phyloP scores from a whole-genome alignment of 1,284 basidiomycete species.

The Vanrija pseudolonga region DNA sequence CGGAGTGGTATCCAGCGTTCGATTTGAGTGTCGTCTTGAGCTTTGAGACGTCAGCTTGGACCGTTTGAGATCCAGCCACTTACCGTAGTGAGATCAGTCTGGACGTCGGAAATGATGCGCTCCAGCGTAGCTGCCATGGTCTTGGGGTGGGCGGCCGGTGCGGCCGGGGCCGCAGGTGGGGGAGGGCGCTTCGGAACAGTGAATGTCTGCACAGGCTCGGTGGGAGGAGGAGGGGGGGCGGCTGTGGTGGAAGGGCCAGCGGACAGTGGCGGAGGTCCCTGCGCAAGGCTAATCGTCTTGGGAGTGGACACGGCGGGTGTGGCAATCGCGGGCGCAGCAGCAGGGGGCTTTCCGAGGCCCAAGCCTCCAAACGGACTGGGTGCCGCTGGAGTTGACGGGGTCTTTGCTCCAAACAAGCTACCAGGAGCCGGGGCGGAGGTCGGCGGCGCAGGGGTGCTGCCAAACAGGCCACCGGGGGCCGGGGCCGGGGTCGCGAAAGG shows the following conservation, averaged over 20 bases:
- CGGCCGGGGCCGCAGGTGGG: slow-evolving; percentile 36
- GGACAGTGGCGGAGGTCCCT: not conserved
- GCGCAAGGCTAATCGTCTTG: slow-evolving; percentile 6
- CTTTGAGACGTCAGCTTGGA: slow-evolving; percentile 17
- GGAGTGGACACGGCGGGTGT: slow-evolving; percentile 9
- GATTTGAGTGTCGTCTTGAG: slow-evolving; percentile 38
- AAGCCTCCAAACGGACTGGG: not conserved
- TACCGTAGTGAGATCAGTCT: slow-evolving; percentile 35
- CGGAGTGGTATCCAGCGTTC: slow-evolving; percentile 31
- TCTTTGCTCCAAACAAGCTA: not conserved
- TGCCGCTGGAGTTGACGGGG: not conserved
- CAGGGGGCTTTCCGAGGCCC: not conserved
- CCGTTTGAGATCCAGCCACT: slow-evolving; percentile 3
- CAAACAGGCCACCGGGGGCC: not conserved
- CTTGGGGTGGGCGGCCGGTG: slow-evolving; percentile 20
- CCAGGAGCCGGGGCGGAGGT: not conserved
- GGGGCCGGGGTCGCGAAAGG: not conserved
- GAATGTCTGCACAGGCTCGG: slow-evolving; percentile 1
- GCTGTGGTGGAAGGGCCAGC: slow-evolving; percentile 9
- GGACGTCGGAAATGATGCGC: slow-evolving; percentile 45
- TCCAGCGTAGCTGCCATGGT: slow-evolving; percentile 33
- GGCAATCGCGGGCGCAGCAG: slow-evolving; percentile 4
- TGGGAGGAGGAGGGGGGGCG: slow-evolving; percentile 17
- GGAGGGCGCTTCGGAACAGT: slow-evolving; percentile 28
- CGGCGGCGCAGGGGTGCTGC: not conserved